Percentiles rank a stretch among this genome's conserved stretches.
phyloP scores from a whole-genome alignment of 2,329 filamentous ascomycete species.

The Xylogone sp. region DNA sequence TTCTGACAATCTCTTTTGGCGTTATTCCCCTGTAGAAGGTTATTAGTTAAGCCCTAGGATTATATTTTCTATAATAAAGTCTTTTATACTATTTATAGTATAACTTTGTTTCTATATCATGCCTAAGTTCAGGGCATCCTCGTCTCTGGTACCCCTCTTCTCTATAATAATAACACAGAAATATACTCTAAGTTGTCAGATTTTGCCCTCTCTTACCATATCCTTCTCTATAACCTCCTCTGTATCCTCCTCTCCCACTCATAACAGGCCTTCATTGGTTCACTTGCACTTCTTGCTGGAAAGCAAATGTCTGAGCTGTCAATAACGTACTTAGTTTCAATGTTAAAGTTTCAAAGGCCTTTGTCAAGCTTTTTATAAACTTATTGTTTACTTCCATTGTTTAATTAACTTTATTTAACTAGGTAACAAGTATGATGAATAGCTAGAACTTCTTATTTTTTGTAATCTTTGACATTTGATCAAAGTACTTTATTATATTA shows the following conservation, averaged over 20 bases:
- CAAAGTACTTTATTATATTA: background rate
- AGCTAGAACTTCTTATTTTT: background rate
- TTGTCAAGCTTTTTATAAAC: background rate
- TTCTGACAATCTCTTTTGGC: background rate
- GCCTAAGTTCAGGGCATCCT: no score
- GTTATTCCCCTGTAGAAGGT: background rate
- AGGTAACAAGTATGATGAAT: background rate
- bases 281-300: background rate
- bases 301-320: background rate
- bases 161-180: background rate
- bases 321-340: background rate
- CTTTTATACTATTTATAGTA: background rate
- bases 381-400: background rate
- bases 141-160: no score
- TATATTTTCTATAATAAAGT: no score
- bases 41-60: background rate
- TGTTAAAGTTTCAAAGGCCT: background rate
- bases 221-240: no score
- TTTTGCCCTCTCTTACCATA: no score
- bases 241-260: no score
- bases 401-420: background rate
- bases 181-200: background rate
- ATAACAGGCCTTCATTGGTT: background rate
- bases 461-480: no score
- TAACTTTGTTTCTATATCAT: background rate